Evolutionary conservation across 352 stramenopile species (phyloP).

Genomic region (Phytophthora podocarpi): DNA sequence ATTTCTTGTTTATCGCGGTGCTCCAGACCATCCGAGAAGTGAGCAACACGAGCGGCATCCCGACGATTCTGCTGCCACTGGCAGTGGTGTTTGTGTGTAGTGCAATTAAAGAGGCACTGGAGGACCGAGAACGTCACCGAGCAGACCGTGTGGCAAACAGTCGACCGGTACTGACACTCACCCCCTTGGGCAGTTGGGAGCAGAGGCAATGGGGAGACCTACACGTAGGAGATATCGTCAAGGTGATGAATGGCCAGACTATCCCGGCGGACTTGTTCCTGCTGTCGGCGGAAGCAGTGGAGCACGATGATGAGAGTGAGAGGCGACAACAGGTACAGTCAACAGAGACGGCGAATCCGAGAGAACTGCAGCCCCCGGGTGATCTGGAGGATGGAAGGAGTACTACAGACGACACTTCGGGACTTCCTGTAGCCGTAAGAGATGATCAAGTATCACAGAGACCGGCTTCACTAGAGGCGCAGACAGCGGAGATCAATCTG

Average conservation of each 20-base stretch:
- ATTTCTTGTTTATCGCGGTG: conserved; percentile 87
- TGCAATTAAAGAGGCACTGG: conserved; percentile 82
- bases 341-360: neutral
- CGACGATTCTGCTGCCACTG: conserved; percentile 78
- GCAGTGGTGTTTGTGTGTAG: conserved; percentile 81
- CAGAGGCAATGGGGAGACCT: conserved; percentile 66
- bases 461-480: neutral
- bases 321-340: conserved; percentile 1
- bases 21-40: conserved; percentile 85
- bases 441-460: neutral
- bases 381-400: conserved; percentile 21
- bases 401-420: neutral
- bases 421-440: neutral
- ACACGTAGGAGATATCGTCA: conserved; percentile 82
- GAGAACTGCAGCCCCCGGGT: neutral
- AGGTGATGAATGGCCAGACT: conserved; percentile 69
- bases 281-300: conserved; percentile 54
- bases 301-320: conserved; percentile 49
- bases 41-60: conserved; percentile 86
- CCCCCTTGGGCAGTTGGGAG: conserved; percentile 50
- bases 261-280: conserved; percentile 78
- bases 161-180: conserved; percentile 57
- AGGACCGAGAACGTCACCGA: conserved; percentile 80
- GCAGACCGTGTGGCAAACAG: conserved; percentile 78
- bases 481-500: conserved; percentile 40